Conservation (phyloP, 139 green algal genomes). For the Closterium sp. region DNA sequence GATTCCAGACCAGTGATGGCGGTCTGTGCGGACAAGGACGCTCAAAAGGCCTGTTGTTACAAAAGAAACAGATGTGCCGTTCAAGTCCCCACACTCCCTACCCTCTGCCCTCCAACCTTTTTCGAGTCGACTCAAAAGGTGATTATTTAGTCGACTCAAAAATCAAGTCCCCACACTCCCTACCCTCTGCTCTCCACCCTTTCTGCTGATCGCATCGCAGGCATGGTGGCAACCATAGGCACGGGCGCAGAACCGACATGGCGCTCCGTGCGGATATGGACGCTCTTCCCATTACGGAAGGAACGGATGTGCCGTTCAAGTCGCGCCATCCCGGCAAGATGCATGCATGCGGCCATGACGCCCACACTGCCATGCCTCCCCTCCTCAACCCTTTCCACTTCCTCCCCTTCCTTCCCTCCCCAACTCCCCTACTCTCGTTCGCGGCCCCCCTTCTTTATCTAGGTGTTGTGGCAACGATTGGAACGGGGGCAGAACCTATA, state of each 20-base stretch:
- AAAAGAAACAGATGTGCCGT: neutral
- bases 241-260: neutral
- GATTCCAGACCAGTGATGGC: neutral
- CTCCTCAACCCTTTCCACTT: neutral
- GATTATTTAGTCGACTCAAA: too few species aligned
- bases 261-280: conserved; percentile 32
- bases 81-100: too few species aligned
- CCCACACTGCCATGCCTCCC: conserved; percentile 42
- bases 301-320: neutral
- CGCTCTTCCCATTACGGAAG: conserved; percentile 8
- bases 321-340: conserved; percentile 15
- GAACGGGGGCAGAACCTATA: conserved; percentile 55
- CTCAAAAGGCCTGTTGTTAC: too few species aligned
- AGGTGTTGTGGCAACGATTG: conserved; percentile 76
- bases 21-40: conserved; percentile 26
- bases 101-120: too few species aligned
- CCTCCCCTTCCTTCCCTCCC: too few species aligned
- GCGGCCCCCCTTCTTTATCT: conserved; percentile 12
- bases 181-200: too few species aligned
- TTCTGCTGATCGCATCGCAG: neutral
- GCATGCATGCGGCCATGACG: conserved; percentile 48
- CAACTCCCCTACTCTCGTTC: neutral
- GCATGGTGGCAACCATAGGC: conserved; percentile 1
- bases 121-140: too few species aligned
- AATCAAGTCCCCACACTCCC: too few species aligned